Evolutionary conservation across 2,329 filamentous ascomycete genomes (phyloP), one percentile per base, ranked within the genome.

Genomic region (Cercospora berteroae): DNA sequence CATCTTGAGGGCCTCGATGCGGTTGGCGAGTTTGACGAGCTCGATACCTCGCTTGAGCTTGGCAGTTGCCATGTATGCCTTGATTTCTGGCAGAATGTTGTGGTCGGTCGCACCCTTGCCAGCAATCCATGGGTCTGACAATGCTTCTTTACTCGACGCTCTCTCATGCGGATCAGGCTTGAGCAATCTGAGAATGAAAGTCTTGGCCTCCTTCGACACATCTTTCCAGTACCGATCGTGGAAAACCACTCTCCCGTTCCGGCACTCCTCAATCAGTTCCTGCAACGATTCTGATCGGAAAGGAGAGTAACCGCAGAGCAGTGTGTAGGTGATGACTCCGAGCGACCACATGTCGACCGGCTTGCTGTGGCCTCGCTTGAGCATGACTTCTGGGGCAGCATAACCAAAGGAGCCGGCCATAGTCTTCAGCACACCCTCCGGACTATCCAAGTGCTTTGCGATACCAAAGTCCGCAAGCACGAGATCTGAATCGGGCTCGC

Each of bases 391-490:
- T 8, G 95, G 95, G 1, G 95, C 95, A 20, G 95, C 95, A 77
- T 99, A 99, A 64, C 95, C 95, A 77, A 99, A 98, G 0, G 95
- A 98, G 52, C 95, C 95, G 52, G 95, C 95, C 95, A 99, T 99
- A 61, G 94, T 98, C 73, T 93, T 98, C 70, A 99, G 87, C 55
- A 97, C 92, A 76, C 96, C 94, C 71, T 94, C 89, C 73, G 94
- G 92, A 73, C 86, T 91, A 77, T 97, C 94, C 39, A 99, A 87
- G 87, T 96, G 97, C 83, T 99, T 99, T 63, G 95, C 95, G 77
- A 99, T 99, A 78, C 96, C 95, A 76, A 99, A 99, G 79, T 99
- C 95, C 66, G 95, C 95, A 67, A 99, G 86, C 8, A 99, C 94
- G 27, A 99, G 87, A 70, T 93, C 89, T 13, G 95, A 98, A 71